A percentile compares a stretch with the other conserved stretches of the same genome.
Evolutionary conservation across 371 early-diverging fungal genomes (phyloP).

Genomic region (Batrachochytrium dendrobatidis): DNA sequence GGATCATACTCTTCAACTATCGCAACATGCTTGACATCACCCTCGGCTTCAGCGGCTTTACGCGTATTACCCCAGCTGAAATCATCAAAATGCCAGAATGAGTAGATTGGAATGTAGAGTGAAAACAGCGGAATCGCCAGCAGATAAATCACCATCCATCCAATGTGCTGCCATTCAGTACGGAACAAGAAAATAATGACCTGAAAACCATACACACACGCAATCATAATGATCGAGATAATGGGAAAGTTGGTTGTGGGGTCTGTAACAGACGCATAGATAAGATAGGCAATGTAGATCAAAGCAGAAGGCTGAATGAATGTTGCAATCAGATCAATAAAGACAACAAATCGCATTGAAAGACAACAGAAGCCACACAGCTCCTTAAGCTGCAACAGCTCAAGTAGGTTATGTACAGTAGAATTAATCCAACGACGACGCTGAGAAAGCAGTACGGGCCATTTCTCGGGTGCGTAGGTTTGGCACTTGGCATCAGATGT

Average conservation of each 20-base stretch:
- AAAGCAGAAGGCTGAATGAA: constrained; percentile 62
- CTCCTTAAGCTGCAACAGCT: constrained; percentile 72
- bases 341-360: constrained; percentile 91
- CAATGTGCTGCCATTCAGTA: constrained; percentile 41
- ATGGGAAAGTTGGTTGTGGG: constrained; percentile 23
- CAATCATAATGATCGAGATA: constrained; percentile 32
- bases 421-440: constrained; percentile 97
- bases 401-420: constrained; percentile 94
- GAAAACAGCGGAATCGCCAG: constrained; percentile 43
- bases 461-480: constrained; percentile 96
- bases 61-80: constrained; percentile 98
- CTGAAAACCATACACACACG: constrained; percentile 42
- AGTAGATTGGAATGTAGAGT: constrained; percentile 42
- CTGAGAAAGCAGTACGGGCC: constrained; percentile 86
- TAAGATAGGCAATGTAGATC: constrained; percentile 59
- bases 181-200: constrained; percentile 46
- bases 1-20: constrained; percentile 74
- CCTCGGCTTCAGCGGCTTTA: constrained; percentile 68
- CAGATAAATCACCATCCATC: constrained; percentile 48
- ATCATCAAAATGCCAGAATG: constrained; percentile 96
- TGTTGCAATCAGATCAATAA: constrained; percentile 76
- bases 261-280: constrained; percentile 50
- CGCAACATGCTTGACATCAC: constrained; percentile 28
- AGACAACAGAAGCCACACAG: constrained; percentile 95
- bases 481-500: constrained; percentile 91